Evolutionary conservation across 768 basidiomycete genomes (phyloP), one percentile per base, ranked within the genome.

Genomic region (Cystobasidium tubakii): DNA sequence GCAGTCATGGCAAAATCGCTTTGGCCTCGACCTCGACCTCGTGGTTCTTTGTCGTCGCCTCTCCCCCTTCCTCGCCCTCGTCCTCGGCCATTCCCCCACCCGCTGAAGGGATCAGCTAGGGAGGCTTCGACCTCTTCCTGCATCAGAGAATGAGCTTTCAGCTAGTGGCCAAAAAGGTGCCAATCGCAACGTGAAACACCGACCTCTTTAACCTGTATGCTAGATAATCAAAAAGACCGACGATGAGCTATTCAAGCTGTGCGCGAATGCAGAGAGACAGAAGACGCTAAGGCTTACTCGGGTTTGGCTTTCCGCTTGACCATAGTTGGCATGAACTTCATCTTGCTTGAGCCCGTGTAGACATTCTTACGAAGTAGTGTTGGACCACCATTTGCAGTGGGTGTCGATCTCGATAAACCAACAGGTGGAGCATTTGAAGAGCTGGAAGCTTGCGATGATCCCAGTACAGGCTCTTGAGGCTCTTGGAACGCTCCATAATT

Each of bases 251-350:
- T n/a, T n/a, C n/a, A n/a, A n/a, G n/a, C n/a, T n/a, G n/a, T n/a
- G n/a, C n/a, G n/a, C n/a, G n/a, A n/a, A n/a, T n/a, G n/a, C n/a
- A 55, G 29, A 23, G 23, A 7, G 33, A 44, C 6, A 62, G 64
- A 13, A 17, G 6, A 42, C 19, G 17, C 33, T 21, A n/a, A n/a
- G n/a, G 63, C 74, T 72, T 66, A 71, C 66, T 75, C 74, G 17
- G 36, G n/a, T 55, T 71, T 71, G 31, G 55, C 12, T 42, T 75
- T 75, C 6, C 74, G 31, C 34, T 33, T 66, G 54, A 75, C 74
- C 67, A 70, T 75, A 12, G 46, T 62, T 19, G 74, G 74, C 66
- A 31, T 71, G 62, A 75, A 75, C 60, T 75, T 75, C 74, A 71
- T 75, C 44, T 60, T 60, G 29, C 21, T 72, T 19, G 42, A 53